Percentiles rank a stretch among this genome's conserved stretches.
These are phyloP conservation scores for Pseudocercospora pini-densiflorae DNA, from an alignment of 2,329 filamentous ascomycete species.

Conservation along the genomic window DNA sequence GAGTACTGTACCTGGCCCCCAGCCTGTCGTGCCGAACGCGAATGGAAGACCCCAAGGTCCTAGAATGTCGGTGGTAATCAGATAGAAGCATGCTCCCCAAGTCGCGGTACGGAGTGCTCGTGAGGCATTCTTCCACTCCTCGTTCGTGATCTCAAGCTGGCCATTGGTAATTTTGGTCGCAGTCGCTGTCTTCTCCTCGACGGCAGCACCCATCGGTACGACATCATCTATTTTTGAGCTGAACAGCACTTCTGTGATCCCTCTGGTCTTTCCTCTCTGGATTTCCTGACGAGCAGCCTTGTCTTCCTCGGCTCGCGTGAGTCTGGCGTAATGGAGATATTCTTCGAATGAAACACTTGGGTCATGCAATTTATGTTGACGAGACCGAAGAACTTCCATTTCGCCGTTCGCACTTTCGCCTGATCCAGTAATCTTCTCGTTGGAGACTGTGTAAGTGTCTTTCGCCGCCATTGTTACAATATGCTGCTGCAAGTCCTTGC, in stretches of 20 bases:
- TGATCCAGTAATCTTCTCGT: not conserved
- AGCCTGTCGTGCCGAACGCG: constrained; percentile 37
- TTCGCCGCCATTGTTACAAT: not conserved
- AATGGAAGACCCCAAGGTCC: constrained; percentile 41
- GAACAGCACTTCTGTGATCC: not conserved
- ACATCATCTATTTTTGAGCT: not conserved
- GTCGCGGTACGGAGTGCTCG: constrained; percentile 40
- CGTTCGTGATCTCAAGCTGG: constrained; percentile 24
- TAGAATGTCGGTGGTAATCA: constrained; percentile 51
- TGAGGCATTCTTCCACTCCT: constrained; percentile 39
- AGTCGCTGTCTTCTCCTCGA: not conserved
- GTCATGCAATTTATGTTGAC: not conserved
- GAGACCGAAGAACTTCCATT: not conserved
- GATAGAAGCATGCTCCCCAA: constrained; percentile 46
- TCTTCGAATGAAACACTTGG: constrained; percentile 9
- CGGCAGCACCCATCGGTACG: not conserved
- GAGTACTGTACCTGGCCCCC: constrained; percentile 43
- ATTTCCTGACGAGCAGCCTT: not conserved
- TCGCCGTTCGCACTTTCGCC: not conserved
- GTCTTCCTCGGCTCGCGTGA: not conserved
- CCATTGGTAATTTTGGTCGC: not conserved
- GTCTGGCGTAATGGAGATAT: constrained; percentile 10
- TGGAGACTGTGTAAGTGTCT: not conserved
- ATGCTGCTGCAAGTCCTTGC: not conserved
- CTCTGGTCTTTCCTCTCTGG: not conserved